These are phyloP conservation scores for Saccharomycopsis babjevae DNA, from an alignment of 805 yeast genomes.

Conservation along the genomic window DNA sequence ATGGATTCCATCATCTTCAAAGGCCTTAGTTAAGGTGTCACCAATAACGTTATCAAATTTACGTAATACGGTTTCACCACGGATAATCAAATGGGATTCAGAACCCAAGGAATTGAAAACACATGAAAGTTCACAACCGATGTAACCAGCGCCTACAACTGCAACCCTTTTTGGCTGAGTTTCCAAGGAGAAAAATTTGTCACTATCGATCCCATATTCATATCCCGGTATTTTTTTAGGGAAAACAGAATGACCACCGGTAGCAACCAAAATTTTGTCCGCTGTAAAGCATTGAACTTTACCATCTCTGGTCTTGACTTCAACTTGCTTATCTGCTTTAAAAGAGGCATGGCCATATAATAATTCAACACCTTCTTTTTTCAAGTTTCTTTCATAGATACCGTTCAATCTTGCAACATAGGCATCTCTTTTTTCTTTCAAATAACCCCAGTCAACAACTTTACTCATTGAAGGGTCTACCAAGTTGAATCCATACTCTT, in stretches of 20 bases:
- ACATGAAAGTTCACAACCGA: slow-evolving; percentile 93
- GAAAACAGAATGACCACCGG: slow-evolving; percentile 79
- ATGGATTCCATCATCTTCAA: slow-evolving; percentile 70
- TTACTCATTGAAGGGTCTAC: slow-evolving; percentile 40
- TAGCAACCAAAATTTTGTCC: slow-evolving; percentile 77
- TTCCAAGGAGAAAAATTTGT: slow-evolving; percentile 78
- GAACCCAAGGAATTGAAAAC: slow-evolving; percentile 83
- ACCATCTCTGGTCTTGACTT: slow-evolving; percentile 56
- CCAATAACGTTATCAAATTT: slow-evolving; percentile 78
- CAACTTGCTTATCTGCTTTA: slow-evolving; percentile 59
- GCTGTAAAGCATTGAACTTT: slow-evolving; percentile 55
- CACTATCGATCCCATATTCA: slow-evolving; percentile 76
- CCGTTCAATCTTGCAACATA: slow-evolving; percentile 83
- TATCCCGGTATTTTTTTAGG: slow-evolving; percentile 71
- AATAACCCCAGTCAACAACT: slow-evolving; percentile 70
- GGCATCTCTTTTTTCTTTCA: slow-evolving; percentile 87
- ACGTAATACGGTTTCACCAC: slow-evolving; percentile 87
- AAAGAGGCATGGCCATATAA: slow-evolving; percentile 82
- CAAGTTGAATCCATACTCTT: slow-evolving; percentile 64
- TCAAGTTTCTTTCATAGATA: slow-evolving; percentile 79
- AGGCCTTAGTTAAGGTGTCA: slow-evolving; percentile 67
- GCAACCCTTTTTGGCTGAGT: slow-evolving; percentile 87
- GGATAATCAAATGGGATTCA: slow-evolving; percentile 76
- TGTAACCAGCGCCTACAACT: slow-evolving; percentile 95
- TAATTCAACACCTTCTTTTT: slow-evolving; percentile 81